Evolutionary conservation across 345 rosid species (phyloP), one percentile per base, ranked within the genome.

Genomic region (Hypericum perforatum): DNA sequence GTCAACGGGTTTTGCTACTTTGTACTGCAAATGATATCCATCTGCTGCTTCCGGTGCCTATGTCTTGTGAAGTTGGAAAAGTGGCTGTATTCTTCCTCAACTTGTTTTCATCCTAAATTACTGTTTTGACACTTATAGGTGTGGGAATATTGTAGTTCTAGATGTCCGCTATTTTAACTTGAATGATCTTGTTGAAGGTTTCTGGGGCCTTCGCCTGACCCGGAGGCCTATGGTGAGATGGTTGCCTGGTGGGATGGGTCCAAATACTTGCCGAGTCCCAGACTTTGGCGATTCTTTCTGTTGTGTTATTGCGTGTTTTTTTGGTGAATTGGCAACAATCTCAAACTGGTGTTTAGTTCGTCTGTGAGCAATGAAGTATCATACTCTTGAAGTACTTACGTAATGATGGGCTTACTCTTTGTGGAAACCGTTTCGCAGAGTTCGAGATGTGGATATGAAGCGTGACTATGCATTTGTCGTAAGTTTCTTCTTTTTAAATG

Each of bases 361-460:
- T 65, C 81, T 79, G 54, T 89, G 87, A 78, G 75, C 85, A 78
- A 88, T 83, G 88, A 82, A 78, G 90, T 78, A 73, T 69, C 84
- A 74, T 67, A 66, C 76, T 68, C 82, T 75, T 76, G 72, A 69
- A 77, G 79, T 84, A 64, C 90, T 90, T 85, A 76, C 78, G 84
- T 84, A 80, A 75, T 78, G 96, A 84, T 84, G 97, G 91, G 91
- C 96, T 86, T 90, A 81, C 78, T 91, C 74, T 91, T 87, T 91
- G 81, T 91, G 95, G 86, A 77, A 82, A 78, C 84, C 75, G 63
- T 87, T 91, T 85, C 92, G 79, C 96, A 91, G 98, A 91, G 74
- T 87, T 59, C 95, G 96, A 51, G 87, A 85, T 74, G 96, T 90
- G 91, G 97, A 90, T 81, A 84, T 90, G 96, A 90, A 90, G 97